These are phyloP conservation scores for Schoenoplectus triqueter DNA, from an alignment of 202 grass and related monocot species.

Conservation along the genomic window DNA sequence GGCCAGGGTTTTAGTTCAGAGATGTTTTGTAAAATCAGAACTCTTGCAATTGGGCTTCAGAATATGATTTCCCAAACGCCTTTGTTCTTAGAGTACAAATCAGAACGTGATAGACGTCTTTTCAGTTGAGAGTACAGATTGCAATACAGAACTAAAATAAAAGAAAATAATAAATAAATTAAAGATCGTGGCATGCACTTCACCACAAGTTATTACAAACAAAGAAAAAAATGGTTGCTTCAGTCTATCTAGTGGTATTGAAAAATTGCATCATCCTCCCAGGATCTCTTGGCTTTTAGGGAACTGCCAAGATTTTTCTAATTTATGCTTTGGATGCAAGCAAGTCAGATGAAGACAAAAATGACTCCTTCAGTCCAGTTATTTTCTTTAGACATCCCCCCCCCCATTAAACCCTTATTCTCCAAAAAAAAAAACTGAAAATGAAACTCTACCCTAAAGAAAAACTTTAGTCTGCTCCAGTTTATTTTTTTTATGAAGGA, in stretches of 20 bases:
- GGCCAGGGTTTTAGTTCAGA: not conserved
- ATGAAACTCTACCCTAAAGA: no score
- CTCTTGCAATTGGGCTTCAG: not conserved
- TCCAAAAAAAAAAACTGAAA: no score
- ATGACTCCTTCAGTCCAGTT: constrained; percentile 13
- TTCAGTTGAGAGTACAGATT: no score
- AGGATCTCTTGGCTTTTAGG: not conserved
- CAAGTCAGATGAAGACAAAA: constrained; percentile 20
- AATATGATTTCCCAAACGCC: not conserved
- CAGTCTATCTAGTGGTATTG: not conserved
- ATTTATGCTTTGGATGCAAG: constrained; percentile 20
- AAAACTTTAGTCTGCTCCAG: no score
- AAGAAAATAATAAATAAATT: constrained; percentile 1
- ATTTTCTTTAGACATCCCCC: constrained; percentile 3
- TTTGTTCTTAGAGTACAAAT: no score
- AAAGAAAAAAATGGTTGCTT: not conserved
- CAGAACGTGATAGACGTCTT: no score
- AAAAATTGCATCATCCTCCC: constrained; percentile 15
- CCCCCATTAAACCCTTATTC: not conserved
- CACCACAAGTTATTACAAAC: not conserved
- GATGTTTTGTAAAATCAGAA: not conserved
- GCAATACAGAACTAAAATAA: not conserved
- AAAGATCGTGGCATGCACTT: not conserved
- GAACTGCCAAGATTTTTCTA: constrained; percentile 24
- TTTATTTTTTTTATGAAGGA: no score